Evolutionary conservation across 495 filamentous ascomycete genomes (phyloP).

Genomic region (Glutinoglossum americanum): DNA sequence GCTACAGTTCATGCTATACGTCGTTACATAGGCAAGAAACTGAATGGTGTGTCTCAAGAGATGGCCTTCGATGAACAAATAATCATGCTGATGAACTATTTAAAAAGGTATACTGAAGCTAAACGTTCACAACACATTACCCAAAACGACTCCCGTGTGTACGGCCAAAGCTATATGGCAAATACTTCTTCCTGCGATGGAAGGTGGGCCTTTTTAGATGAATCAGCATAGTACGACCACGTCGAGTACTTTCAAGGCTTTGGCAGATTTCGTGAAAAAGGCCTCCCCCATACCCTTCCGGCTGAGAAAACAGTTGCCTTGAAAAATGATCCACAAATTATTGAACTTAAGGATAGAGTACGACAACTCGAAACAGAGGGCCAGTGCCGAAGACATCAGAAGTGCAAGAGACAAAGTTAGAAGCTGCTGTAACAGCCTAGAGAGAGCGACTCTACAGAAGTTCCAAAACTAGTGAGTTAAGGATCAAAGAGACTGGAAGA

Average conservation of each 20-base stretch:
- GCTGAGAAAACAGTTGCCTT: not conserved
- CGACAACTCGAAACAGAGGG: not conserved
- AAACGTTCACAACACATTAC: constrained; percentile 3
- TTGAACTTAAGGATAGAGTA: not conserved
- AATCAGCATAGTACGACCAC: not conserved
- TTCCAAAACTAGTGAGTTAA: constrained; percentile 3
- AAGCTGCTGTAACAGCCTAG: not conserved
- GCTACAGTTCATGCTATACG: not conserved
- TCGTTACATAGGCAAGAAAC: not conserved
- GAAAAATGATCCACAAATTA: not conserved
- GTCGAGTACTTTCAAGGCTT: constrained; percentile 2
- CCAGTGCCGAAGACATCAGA: not conserved
- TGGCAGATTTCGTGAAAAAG: constrained; percentile 3
- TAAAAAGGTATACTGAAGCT: constrained; percentile 2
- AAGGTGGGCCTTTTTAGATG: not conserved
- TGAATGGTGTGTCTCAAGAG: not conserved
- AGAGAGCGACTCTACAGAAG: not conserved
- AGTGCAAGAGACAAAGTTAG: not conserved
- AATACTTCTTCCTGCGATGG: constrained; percentile 2
- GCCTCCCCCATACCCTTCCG: not conserved
- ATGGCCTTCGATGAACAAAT: not conserved
- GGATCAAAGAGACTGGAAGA: too few relatives aligned
- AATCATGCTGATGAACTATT: not conserved
- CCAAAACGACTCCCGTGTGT: constrained; percentile 1
- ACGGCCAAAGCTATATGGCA: constrained; percentile 2